These are phyloP conservation scores for Colletotrichum salicis DNA, from an alignment of 2,329 filamentous ascomycete genomes.

Conservation along the genomic window DNA sequence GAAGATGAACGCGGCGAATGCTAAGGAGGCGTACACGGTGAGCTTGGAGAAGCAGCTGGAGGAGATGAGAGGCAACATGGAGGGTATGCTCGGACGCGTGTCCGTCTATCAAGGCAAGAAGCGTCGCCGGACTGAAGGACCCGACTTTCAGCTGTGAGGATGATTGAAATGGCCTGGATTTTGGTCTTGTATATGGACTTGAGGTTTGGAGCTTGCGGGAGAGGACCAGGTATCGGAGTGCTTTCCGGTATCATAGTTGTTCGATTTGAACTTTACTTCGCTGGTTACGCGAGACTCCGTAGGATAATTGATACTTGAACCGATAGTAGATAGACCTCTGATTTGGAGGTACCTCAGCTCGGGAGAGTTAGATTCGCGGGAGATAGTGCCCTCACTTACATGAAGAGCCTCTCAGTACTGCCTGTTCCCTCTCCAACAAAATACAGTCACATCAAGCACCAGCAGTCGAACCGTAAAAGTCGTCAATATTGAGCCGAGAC, in stretches of 20 bases:
- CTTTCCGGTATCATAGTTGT: not conserved
- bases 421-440: not conserved
- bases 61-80: conserved; percentile 3
- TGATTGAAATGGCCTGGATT: not conserved
- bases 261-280: not conserved
- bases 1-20: not conserved
- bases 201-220: not conserved
- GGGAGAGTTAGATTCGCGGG: too few species aligned
- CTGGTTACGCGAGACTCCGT: not conserved
- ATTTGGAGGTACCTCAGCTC: too few species aligned
- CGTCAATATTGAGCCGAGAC: not conserved
- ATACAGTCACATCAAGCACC: not conserved
- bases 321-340: not conserved
- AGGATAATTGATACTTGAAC: not conserved
- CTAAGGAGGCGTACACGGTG: not conserved
- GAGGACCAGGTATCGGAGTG: not conserved
- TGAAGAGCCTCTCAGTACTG: not conserved
- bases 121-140: conserved; percentile 7
- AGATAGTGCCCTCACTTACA: not conserved
- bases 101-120: conserved; percentile 12
- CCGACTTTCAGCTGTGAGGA: not conserved
- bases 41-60: conserved; percentile 8
- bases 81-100: not conserved
- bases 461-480: not conserved
- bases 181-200: rapidly evolving